Conservation (phyloP, 1,139 yeast genomes). For the Suhomyces terraborum region DNA sequence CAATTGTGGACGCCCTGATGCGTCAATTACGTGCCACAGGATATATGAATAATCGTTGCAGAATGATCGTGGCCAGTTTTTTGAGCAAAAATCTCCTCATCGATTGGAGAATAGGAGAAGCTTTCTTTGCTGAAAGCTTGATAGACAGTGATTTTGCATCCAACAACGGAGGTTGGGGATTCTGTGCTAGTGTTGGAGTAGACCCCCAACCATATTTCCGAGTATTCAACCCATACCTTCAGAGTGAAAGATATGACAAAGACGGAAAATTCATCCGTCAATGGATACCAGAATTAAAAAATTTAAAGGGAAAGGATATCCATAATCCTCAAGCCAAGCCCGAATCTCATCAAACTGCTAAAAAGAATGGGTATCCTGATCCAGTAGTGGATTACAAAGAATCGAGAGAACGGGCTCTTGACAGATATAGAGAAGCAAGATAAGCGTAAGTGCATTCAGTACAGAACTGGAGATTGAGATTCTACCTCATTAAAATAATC, state of each 20-base stretch:
- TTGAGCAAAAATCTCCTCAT: slow-evolving; percentile 52
- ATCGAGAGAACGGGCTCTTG: slow-evolving; percentile 41
- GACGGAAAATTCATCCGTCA: slow-evolving; percentile 46
- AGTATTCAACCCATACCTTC: slow-evolving; percentile 54
- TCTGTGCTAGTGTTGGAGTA: slow-evolving; percentile 51
- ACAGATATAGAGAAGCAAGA: slow-evolving; percentile 38
- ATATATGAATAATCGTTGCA: slow-evolving; percentile 52
- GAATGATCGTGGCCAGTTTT: slow-evolving; percentile 57
- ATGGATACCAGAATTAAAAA: slow-evolving; percentile 53
- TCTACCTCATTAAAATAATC: too few relatives aligned
- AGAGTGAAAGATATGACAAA: slow-evolving; percentile 50
- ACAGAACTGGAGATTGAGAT: too few relatives aligned
- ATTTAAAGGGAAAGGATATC: slow-evolving; percentile 29
- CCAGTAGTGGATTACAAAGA: slow-evolving; percentile 44
- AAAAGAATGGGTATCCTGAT: slow-evolving; percentile 37
- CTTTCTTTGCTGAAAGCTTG: slow-evolving; percentile 49
- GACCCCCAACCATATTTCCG: slow-evolving; percentile 61
- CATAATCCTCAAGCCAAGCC: slow-evolving; percentile 41
- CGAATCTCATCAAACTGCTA: slow-evolving; percentile 16
- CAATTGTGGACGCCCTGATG: slow-evolving; percentile 61
- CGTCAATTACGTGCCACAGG: slow-evolving; percentile 52
- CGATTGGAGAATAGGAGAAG: slow-evolving; percentile 60
- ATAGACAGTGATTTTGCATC: slow-evolving; percentile 57
- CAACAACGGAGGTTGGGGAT: slow-evolving; percentile 62
- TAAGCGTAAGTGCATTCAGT: too few relatives aligned